Base-by-base conservation (phyloP, 2,329 filamentous ascomycete genomes). In the Ilyonectria mors-panacis region DNA sequence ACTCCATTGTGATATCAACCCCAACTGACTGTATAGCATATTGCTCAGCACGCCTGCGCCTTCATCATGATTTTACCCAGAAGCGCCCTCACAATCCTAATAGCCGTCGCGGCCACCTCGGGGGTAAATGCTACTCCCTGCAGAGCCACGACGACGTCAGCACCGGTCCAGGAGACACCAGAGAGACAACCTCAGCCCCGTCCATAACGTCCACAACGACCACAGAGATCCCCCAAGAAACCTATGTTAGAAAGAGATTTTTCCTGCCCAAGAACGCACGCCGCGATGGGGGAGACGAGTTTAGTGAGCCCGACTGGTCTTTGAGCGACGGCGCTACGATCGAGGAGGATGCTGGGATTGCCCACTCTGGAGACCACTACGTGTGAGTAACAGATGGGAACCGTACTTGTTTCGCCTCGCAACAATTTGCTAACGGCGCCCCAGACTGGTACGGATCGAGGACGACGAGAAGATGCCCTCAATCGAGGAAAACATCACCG, bases 321-420 rank as follows among this genome's bases (percentile, higher is more conserved):
- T 15, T 33, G n/a, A 39, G 35, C 35, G 39, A 60, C 10, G 50
- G 59, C n/a, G 48, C 42, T 6, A 47, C 35, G 6, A 21, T 55
- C 8, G 39, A 54, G 26, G 50, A 61, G 21, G 59, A 47, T 26
- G n/a, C 26, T 6, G 50, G 47, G n/a, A 19, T 33, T 23, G 59
- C 59, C 21, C 37, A 61, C 17, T 26, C 37, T 15, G 50, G 59
- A 21, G 50, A 61, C n/a, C 37, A 55, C 48, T 61, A 61, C 15
- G 48, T 61, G 59, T 61, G 55, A 47, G 59, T 55, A 30, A 6
- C 19, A 8, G 21, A 53, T 37, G 10, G 17, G 13, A 45, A 30
- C 15, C 2, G 33, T 13, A 21, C 7, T 26, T 3, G 10, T 26
- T 8, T 35, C n/a, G 9, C 9, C 50, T 9, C 9, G n/a, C 21